A percentile compares a stretch with the other conserved stretches of the same genome.
Evolutionary conservation across 768 basidiomycete species (phyloP).

Genomic region (Rossbeevera mucosa): DNA sequence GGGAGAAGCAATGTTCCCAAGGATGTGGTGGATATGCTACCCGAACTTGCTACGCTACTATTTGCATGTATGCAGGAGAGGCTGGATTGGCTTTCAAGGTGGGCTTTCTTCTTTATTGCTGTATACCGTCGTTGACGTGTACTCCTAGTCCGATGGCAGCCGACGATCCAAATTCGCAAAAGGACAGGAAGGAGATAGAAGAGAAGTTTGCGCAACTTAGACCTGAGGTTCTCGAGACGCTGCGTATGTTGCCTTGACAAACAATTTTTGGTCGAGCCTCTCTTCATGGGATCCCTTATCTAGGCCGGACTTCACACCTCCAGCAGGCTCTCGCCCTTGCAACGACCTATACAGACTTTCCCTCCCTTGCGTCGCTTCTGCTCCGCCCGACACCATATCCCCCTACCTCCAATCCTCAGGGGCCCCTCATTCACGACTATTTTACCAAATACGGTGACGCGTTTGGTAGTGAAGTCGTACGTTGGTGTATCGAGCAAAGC

Average conservation of each 20-base stretch:
- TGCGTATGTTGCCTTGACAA: slow-evolving; percentile 57
- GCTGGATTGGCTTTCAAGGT: slow-evolving; percentile 66
- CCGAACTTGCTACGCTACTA: slow-evolving; percentile 57
- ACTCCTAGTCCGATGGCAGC: slow-evolving; percentile 41
- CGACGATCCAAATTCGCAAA: slow-evolving; percentile 45
- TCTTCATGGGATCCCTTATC: neutral
- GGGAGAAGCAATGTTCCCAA: slow-evolving; percentile 11
- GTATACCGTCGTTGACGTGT: neutral
- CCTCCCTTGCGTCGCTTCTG: slow-evolving; percentile 79
- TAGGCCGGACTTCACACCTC: slow-evolving; percentile 65
- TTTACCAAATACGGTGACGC: slow-evolving; percentile 74
- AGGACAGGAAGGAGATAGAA: slow-evolving; percentile 56
- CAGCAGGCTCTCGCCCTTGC: slow-evolving; percentile 76
- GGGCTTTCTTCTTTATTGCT: slow-evolving; percentile 2
- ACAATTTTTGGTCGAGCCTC: neutral
- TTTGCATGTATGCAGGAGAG: slow-evolving; percentile 67
- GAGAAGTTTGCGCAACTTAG: slow-evolving; percentile 68
- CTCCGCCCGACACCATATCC: slow-evolving; percentile 61
- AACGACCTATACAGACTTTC: slow-evolving; percentile 83
- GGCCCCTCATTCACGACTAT: slow-evolving; percentile 60
- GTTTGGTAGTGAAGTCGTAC: slow-evolving; percentile 86
- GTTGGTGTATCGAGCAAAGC: slow-evolving; percentile 89
- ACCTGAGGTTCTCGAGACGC: slow-evolving; percentile 71
- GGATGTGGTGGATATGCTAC: slow-evolving; percentile 52
- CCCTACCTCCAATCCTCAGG: slow-evolving; percentile 61